Evolutionary conservation across 331 rosid genomes (phyloP).

Genomic region (Dryas integrifolia): DNA sequence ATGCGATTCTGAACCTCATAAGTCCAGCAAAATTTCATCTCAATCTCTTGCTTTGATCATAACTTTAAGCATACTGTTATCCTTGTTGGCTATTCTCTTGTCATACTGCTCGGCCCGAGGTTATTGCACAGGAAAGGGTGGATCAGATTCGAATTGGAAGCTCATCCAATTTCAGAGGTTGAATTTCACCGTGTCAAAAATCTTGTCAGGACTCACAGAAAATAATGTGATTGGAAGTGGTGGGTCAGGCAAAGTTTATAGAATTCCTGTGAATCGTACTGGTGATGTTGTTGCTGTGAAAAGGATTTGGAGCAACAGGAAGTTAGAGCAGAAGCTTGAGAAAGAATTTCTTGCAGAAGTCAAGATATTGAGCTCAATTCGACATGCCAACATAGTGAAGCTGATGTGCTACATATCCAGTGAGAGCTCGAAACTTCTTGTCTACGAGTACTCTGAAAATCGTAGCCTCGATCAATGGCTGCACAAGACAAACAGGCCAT

Average conservation of each 20-base stretch:
- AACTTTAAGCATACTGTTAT: constrained; percentile 22
- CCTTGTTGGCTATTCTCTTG: constrained; percentile 23
- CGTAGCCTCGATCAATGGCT: constrained; percentile 79
- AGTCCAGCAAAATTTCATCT: constrained; percentile 38
- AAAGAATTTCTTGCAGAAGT: constrained; percentile 75
- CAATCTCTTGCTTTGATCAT: constrained; percentile 48
- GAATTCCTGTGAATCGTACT: constrained; percentile 40
- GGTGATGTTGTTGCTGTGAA: constrained; percentile 72
- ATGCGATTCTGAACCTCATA: constrained; percentile 40
- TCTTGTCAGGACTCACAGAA: constrained; percentile 53
- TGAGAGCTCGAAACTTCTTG: constrained; percentile 66
- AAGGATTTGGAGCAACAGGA: constrained; percentile 51
- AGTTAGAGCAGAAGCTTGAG: constrained; percentile 49
- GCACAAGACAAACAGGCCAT: constrained; percentile 39
- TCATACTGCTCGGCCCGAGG: constrained; percentile 26
- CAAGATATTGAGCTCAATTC: constrained; percentile 60
- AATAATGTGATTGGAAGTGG: constrained; percentile 76
- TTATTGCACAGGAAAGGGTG: constrained; percentile 26
- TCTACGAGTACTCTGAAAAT: constrained; percentile 74
- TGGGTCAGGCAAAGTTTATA: constrained; percentile 81
- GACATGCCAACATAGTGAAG: constrained; percentile 79
- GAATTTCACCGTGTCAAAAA: constrained; percentile 44
- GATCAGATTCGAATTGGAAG: constrained; percentile 49
- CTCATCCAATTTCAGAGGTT: constrained; percentile 65
- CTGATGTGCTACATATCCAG: constrained; percentile 67